A percentile compares a stretch with the other conserved stretches of the same genome.
Evolutionary conservation across 1,284 basidiomycete species (phyloP).

Genomic region (Leccinum variabile): DNA sequence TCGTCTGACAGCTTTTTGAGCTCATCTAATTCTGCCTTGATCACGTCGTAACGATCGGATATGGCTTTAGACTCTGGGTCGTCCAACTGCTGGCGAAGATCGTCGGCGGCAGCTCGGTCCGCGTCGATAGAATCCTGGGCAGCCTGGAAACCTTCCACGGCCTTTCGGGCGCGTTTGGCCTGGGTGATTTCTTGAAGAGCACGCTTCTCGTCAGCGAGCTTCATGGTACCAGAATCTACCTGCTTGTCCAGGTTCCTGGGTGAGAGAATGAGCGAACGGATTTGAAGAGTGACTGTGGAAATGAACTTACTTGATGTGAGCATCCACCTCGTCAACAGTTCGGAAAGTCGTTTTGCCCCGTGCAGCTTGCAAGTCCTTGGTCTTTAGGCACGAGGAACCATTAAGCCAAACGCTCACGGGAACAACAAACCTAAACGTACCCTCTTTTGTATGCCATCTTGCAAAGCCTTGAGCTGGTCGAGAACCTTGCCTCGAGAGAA

Average conservation of each 20-base stretch:
- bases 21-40: constrained; percentile 86
- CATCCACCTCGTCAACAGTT: constrained; percentile 85
- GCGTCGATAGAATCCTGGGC: constrained; percentile 81
- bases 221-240: constrained; percentile 90
- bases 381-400: constrained; percentile 43
- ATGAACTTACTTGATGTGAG: constrained; percentile 72
- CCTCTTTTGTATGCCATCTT: constrained; percentile 85
- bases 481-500: constrained; percentile 70
- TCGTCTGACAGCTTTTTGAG: constrained; percentile 88
- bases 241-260: constrained; percentile 81
- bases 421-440: constrained; percentile 41
- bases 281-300: neutral
- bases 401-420: neutral
- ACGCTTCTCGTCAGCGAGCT: constrained; percentile 95
- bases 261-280: constrained; percentile 6
- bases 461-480: constrained; percentile 81
- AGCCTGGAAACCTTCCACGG: constrained; percentile 78
- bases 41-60: constrained; percentile 79
- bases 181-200: constrained; percentile 86
- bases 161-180: constrained; percentile 67
- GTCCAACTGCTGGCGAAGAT: constrained; percentile 82
- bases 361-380: constrained; percentile 86
- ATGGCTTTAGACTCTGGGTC: constrained; percentile 88
- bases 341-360: constrained; percentile 86
- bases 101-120: constrained; percentile 77